These are phyloP conservation scores for Pseudozyma hubeiensis DNA, from an alignment of 1,284 basidiomycete genomes.

Conservation along the genomic window DNA sequence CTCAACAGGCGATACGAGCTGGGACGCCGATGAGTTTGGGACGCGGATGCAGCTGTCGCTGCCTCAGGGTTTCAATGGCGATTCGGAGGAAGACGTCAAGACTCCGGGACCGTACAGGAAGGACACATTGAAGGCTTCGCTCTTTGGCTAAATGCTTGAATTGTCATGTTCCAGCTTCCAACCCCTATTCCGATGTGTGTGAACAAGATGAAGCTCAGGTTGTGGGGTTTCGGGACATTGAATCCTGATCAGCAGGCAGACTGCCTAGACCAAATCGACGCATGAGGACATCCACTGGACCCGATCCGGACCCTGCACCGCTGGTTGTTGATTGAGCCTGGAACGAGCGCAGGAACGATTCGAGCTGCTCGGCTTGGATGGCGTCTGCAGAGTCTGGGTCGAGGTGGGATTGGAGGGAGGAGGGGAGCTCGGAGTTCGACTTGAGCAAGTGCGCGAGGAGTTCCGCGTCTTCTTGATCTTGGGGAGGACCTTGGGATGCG, in stretches of 20 bases:
- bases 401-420: conserved; percentile 9
- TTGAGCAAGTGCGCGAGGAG: conserved; percentile 31
- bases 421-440: conserved; percentile 25
- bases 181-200: no score
- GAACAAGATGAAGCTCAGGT: no score
- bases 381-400: not conserved
- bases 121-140: conserved; percentile 26
- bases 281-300: conserved; percentile 44
- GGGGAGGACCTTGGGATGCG: not conserved
- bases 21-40: conserved; percentile 15
- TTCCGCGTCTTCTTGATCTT: conserved; percentile 24
- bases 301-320: conserved; percentile 12
- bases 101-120: conserved; percentile 36
- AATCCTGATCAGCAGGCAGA: conserved; percentile 34
- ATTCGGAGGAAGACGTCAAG: conserved; percentile 16
- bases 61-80: not conserved
- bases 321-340: conserved; percentile 24
- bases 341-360: conserved; percentile 31
- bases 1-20: not conserved
- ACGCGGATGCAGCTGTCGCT: conserved; percentile 6
- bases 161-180: no score
- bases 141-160: not conserved
- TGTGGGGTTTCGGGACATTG: not conserved
- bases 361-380: conserved; percentile 19
- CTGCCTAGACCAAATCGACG: conserved; percentile 32